Conservation (phyloP, 1,284 basidiomycete species). For the Uromyces viciae-fabae region DNA sequence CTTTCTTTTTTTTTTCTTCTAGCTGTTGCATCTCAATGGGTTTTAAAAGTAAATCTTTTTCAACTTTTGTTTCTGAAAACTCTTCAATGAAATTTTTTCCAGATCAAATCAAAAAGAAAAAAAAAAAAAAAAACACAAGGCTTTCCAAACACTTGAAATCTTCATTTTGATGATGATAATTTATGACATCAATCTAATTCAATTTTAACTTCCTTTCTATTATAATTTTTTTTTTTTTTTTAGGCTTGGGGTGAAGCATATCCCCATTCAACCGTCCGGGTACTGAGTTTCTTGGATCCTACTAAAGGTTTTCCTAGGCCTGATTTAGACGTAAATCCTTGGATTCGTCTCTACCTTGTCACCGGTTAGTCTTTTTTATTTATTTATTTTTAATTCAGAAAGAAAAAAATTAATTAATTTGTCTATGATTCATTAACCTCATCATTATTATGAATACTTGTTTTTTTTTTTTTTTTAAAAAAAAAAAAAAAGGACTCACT, state of each 20-base stretch:
- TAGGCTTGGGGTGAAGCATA: slow-evolving; percentile 44
- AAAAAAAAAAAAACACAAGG: too few species aligned
- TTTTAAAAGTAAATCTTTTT: slow-evolving; percentile 24
- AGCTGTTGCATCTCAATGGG: slow-evolving; percentile 44
- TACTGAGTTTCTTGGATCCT: slow-evolving; percentile 20
- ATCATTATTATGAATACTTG: too few species aligned
- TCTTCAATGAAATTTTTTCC: not conserved
- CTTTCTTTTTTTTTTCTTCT: slow-evolving; percentile 60
- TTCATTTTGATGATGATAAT: not conserved
- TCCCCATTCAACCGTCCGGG: not conserved
- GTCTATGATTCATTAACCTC: too few species aligned
- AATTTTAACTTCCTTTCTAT: not conserved
- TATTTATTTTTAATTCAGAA: not conserved
- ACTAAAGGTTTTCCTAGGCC: slow-evolving; percentile 36
- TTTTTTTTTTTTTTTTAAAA: not conserved
- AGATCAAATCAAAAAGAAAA: not conserved
- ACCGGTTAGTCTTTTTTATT: slow-evolving; percentile 18
- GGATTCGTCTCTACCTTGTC: slow-evolving; percentile 29
- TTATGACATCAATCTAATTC: not conserved
- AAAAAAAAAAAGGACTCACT: slow-evolving; percentile 9
- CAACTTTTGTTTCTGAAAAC: not conserved
- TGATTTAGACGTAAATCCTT: slow-evolving; percentile 39
- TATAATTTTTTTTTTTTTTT: not conserved
- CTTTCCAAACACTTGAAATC: too few species aligned
- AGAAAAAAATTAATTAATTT: too few species aligned